Evolutionary conservation across 2,329 filamentous ascomycete species (phyloP), one percentile per base, ranked within the genome.

Genomic region (Venturia carpophila): DNA sequence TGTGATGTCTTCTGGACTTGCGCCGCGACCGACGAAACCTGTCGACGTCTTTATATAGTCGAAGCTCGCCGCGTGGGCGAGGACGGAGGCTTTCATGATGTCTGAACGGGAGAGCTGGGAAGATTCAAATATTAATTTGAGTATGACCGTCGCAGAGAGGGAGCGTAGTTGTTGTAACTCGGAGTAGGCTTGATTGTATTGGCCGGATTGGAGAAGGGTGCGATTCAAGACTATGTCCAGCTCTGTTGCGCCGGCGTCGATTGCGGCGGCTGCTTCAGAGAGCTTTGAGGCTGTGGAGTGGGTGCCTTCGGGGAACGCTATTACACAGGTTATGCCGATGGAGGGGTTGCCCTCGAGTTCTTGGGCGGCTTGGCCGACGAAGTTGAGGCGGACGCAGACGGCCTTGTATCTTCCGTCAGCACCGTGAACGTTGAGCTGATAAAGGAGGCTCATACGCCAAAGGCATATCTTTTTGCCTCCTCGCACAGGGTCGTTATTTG

Each of bases 31-130:
- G 62, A 80, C 79, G 72, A 85, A 85, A 1, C 84, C 84, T 0
- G 84, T 86, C 39, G 79, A 81, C 0, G 84, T 86, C 74, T 86
- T 86, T 67, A 87, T 80, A 67, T 79, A 86, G 68, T 86, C 82
- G 60, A 82, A 81, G 5, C 78, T 78, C 1, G 83, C 83, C 42
- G 79, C 75, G 19, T 78, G 79, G 1, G 81, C 79, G 49, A 86
- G 75, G 27, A 80, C 76, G 21, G 78, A 79, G 0, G 78, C 83
- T 1, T 82, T 82, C 42, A 85, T 77, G 64, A 85, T 80, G 67
- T 85, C 77, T 5, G 75, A 69, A 5, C 71, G 67, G 2, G 70
- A 72, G 21, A 86, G 75, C 69, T 83, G 79, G 0, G 80, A 81
- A 9, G 83, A 84, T 71, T 86, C 84, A 63, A 86, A 72, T 67